Evolutionary conservation across 306 rosid genomes (phyloP), one percentile per base, ranked within the genome.

Genomic region (Cicer judaicum): DNA sequence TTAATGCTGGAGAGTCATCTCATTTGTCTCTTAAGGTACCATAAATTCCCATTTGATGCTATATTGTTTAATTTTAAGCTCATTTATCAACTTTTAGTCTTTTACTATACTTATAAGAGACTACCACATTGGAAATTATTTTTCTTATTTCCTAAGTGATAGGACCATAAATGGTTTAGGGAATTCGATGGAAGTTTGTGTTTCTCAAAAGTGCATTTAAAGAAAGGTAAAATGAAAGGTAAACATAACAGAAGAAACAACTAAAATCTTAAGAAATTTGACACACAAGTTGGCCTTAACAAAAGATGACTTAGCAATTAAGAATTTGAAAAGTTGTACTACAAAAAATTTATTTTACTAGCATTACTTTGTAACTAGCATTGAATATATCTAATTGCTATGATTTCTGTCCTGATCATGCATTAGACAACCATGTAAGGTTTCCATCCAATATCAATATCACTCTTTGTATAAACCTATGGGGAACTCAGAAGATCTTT

Each of bases 1-100:
- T 94, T 64, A 84, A 80, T 60, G 88, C 96, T 34, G 96, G 89
- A n/a, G 76, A 78, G 62, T 81, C 95, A 6, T 86, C 85, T 21
- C 82, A 29, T 80, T 81, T 85, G 75, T 86, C 90, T 75, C 21
- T 79, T 42, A 85, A 94, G 97, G 97, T 94, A 90, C 76, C 49
- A 41, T 42, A 70, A 38, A 50, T 57, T 78, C 43, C 55, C 55
- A 70, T 64, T 57, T 69, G 60, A 64, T 74, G 39, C 65, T 78
- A 47, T 49, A 2, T 65, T 78, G 66, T 70, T 81, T 68, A 44
- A 29, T 24, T 75, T 77, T 53, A 77, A 66, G 47, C 71, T 46
- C 60, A 65, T 62, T 78, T 50, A 38, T 59, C 7, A 64, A 41
- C 34, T 15, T 41, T 41, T 64, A 56, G 55, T 77, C 34, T 15